Evolutionary conservation across 1,139 yeast species (phyloP).

Genomic region (Yamadazyma friedrichii): DNA sequence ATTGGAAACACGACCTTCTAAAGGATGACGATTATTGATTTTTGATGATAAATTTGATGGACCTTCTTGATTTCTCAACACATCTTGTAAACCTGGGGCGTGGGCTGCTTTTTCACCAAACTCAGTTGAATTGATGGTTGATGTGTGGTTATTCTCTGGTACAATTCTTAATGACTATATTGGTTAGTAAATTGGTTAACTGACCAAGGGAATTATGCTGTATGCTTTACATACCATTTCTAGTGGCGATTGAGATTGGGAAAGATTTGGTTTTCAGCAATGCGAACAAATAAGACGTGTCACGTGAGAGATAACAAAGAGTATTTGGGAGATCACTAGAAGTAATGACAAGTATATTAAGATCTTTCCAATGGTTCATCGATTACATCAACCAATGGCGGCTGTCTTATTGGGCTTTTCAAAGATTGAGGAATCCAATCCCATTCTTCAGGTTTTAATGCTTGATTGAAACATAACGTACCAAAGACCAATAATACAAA

Average conservation of each 20-base stretch:
- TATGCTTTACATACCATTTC: slow-evolving; percentile 9
- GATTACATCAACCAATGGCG: slow-evolving; percentile 26
- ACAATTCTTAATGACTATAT: slow-evolving; percentile 47
- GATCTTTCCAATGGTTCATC: slow-evolving; percentile 18
- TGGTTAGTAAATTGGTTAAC: slow-evolving; percentile 8
- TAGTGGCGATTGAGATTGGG: slow-evolving; percentile 8
- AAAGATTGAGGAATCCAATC: slow-evolving; percentile 45
- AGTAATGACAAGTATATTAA: too few relatives aligned
- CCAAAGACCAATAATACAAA: slow-evolving; percentile 67
- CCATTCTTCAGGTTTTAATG: slow-evolving; percentile 51
- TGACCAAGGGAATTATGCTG: too few relatives aligned
- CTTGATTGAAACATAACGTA: slow-evolving; percentile 73
- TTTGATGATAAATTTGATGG: slow-evolving; percentile 63
- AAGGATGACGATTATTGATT: slow-evolving; percentile 83
- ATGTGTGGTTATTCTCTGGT: slow-evolving; percentile 43
- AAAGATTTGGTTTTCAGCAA: not conserved
- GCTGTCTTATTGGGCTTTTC: slow-evolving; percentile 15
- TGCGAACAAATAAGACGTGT: too few relatives aligned
- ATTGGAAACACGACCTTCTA: slow-evolving; percentile 67
- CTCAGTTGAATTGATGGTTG: slow-evolving; percentile 45
- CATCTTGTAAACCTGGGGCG: slow-evolving; percentile 62
- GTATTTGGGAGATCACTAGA: too few relatives aligned
- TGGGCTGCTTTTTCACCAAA: slow-evolving; percentile 56
- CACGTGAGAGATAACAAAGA: too few relatives aligned
- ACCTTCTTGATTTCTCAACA: slow-evolving; percentile 56